Evolutionary conservation across 78 protist genomes (phyloP).

Genomic region (Dictyostelium brefeldianum): DNA sequence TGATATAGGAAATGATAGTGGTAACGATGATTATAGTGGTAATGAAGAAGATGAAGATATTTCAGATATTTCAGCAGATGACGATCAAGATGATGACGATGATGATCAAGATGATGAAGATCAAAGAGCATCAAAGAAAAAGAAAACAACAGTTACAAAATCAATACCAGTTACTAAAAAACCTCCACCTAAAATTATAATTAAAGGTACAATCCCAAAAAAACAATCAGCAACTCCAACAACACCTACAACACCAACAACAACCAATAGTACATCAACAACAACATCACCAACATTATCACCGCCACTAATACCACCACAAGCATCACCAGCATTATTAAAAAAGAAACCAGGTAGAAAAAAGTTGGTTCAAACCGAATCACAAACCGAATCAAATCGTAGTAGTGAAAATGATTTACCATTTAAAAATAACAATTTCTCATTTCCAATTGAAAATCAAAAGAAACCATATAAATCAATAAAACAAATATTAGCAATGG

Average conservation of each 20-base stretch:
- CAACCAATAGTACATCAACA: neutral
- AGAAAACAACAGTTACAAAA: neutral
- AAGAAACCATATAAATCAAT: constrained; percentile 54
- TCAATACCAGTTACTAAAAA: neutral
- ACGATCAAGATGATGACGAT: neutral
- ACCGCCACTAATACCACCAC: constrained; percentile 3
- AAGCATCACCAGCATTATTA: neutral
- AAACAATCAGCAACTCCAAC: neutral
- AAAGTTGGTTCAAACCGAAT: neutral
- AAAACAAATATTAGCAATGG: constrained; percentile 44
- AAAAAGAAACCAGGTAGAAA: constrained; percentile 55
- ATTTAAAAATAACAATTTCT: constrained; percentile 42
- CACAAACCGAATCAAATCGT: neutral
- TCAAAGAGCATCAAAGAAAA: neutral
- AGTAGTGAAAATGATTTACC: neutral
- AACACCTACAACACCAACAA: neutral
- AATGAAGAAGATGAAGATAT: neutral
- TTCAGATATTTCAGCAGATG: neutral
- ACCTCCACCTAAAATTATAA: neutral
- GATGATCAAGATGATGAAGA: neutral
- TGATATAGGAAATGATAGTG: constrained; percentile 7
- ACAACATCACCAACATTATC: neutral
- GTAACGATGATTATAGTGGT: neutral
- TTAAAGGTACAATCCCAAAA: neutral
- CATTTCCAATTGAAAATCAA: neutral